These are phyloP conservation scores for Diaporthe sp. DNA, from an alignment of 2,329 filamentous ascomycete genomes.

Conservation along the genomic window DNA sequence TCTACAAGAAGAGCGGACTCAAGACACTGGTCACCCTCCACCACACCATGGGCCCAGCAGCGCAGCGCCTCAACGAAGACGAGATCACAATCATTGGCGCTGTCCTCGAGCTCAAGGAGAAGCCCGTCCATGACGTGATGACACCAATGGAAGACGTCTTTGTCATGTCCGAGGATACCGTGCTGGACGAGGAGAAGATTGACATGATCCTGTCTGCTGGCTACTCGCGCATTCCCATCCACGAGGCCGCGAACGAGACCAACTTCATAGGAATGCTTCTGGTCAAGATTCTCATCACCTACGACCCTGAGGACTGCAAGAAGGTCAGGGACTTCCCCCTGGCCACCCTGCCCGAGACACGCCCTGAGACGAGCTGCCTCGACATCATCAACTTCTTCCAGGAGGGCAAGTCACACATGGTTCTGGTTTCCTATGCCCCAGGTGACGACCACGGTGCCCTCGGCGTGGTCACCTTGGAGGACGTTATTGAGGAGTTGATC, in stretches of 20 bases:
- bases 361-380: slow-evolving; percentile 94
- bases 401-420: slow-evolving; percentile 99
- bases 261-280: slow-evolving; percentile 98
- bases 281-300: slow-evolving; percentile 98
- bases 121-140: slow-evolving; percentile 96
- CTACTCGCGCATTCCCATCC: slow-evolving; percentile 96
- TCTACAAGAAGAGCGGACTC: slow-evolving; percentile 97
- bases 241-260: slow-evolving; percentile 83
- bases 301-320: slow-evolving; percentile 93
- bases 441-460: slow-evolving; percentile 92
- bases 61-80: slow-evolving; percentile 93
- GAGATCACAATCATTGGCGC: slow-evolving; percentile 99
- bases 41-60: slow-evolving; percentile 88
- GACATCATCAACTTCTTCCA: slow-evolving; percentile 99
- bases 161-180: slow-evolving; percentile 93
- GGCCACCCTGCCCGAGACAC: slow-evolving; percentile 93
- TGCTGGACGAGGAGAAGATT: slow-evolving; percentile 95
- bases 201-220: slow-evolving; percentile 92
- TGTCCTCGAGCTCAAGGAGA: slow-evolving; percentile 95
- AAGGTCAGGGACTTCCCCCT: slow-evolving; percentile 91
- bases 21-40: slow-evolving; percentile 97
- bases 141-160: slow-evolving; percentile 99
- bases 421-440: slow-evolving; percentile 89
- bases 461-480: slow-evolving; percentile 95
- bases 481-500: slow-evolving; percentile 98